Conservation (phyloP, 371 early-diverging fungal genomes). For the Mucor lusitanicus region DNA sequence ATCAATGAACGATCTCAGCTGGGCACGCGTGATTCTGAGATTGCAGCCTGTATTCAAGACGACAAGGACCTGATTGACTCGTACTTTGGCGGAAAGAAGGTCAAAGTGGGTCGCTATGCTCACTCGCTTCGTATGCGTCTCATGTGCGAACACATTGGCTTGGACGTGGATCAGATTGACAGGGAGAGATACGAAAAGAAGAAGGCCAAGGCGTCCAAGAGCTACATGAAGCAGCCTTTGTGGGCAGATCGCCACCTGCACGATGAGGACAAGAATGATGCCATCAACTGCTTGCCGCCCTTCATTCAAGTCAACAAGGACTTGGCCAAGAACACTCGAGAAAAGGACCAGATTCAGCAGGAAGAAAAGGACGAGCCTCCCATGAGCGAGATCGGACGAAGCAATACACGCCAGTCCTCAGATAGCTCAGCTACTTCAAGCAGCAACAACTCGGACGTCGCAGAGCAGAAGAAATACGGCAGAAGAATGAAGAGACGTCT, state of each 20-base stretch:
- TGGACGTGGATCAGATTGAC: slow-evolving; percentile 43
- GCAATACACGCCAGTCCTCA: not conserved
- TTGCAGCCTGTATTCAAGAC: slow-evolving; percentile 79
- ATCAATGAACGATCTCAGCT: slow-evolving; percentile 82
- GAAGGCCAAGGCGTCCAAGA: not conserved
- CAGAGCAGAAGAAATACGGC: not conserved
- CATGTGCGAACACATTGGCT: slow-evolving; percentile 82
- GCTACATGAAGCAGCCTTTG: not conserved
- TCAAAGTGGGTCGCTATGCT: slow-evolving; percentile 69
- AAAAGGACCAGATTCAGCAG: slow-evolving; percentile 5
- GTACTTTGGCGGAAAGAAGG: slow-evolving; percentile 59
- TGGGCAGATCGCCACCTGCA: slow-evolving; percentile 3
- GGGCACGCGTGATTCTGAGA: slow-evolving; percentile 88
- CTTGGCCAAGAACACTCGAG: not conserved
- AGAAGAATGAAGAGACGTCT: not conserved
- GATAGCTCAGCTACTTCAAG: slow-evolving; percentile 7
- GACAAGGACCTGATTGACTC: slow-evolving; percentile 53
- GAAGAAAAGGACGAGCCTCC: slow-evolving; percentile 4
- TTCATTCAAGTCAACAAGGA: slow-evolving; percentile 15
- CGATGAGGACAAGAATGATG: slow-evolving; percentile 1
- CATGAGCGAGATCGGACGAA: not conserved
- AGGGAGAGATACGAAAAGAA: slow-evolving; percentile 5
- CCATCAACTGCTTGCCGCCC: slow-evolving; percentile 14
- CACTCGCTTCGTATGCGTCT: slow-evolving; percentile 69
- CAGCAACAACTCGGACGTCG: not conserved